Conservation (phyloP, 257 asterid species). For the Solanum paucissectum region DNA sequence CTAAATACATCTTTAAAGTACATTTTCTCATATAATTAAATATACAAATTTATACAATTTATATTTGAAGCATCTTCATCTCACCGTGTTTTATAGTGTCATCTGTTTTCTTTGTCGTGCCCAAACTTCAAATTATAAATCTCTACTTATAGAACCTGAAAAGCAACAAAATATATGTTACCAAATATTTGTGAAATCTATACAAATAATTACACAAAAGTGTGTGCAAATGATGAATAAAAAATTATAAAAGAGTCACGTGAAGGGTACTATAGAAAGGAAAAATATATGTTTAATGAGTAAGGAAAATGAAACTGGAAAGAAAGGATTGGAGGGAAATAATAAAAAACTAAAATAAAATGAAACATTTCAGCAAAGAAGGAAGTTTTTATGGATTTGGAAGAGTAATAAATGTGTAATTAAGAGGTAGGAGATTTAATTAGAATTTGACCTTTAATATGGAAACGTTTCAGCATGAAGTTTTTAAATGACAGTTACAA, state of each 20-base stretch:
- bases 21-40: too few species aligned
- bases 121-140: too few species aligned
- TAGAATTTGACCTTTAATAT: not conserved
- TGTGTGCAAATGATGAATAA: too few species aligned
- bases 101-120: too few species aligned
- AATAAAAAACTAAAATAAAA: too few species aligned
- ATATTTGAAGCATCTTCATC: too few species aligned
- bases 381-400: not conserved
- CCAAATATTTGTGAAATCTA: not conserved
- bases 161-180: too few species aligned
- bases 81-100: too few species aligned
- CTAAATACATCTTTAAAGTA: too few species aligned
- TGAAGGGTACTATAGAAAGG: not conserved
- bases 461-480: too few species aligned
- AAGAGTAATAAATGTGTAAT: not conserved
- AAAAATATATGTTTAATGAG: not conserved
- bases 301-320: not conserved
- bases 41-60: too few species aligned
- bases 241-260: not conserved
- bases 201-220: not conserved
- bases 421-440: not conserved
- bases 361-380: not conserved
- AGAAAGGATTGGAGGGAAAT: not conserved
- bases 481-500: not conserved
- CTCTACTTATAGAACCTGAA: too few species aligned